Conservation (phyloP, 192 early-diverging fungal species). For the Kappamyces sp. region DNA sequence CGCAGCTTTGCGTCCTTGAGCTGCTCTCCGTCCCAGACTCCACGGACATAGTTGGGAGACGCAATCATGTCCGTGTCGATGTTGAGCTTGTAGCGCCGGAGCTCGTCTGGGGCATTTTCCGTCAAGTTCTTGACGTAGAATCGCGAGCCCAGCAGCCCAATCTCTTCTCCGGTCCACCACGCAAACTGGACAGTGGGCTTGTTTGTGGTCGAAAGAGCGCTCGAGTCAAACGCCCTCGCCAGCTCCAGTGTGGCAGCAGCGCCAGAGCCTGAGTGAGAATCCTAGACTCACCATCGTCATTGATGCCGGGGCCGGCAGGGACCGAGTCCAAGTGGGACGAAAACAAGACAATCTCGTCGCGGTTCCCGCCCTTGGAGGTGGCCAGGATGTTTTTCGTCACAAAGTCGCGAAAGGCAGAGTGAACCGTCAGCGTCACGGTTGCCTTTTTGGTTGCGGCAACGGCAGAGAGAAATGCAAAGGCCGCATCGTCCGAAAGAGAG, state of each 20-base stretch:
- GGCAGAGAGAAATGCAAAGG: conserved; percentile 13
- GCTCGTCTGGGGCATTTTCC: conserved; percentile 16
- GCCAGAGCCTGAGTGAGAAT: conserved; percentile 22
- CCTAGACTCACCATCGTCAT: conserved; percentile 29
- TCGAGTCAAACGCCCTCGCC: conserved; percentile 22
- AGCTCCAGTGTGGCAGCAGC: conserved; percentile 34
- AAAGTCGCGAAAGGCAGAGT: conserved; percentile 10
- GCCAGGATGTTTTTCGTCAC: conserved; percentile 33
- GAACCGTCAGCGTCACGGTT: conserved; percentile 14
- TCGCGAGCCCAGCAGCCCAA: conserved; percentile 33
- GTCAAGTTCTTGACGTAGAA: conserved; percentile 38
- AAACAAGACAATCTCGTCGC: conserved; percentile 27
- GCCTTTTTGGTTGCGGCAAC: conserved; percentile 12
- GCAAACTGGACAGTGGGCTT: conserved; percentile 24
- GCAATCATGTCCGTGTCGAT: conserved; percentile 42
- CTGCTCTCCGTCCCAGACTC: conserved; percentile 26
- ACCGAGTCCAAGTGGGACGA: conserved; percentile 40
- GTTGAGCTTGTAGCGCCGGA: conserved; percentile 24
- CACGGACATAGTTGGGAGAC: conserved; percentile 39
- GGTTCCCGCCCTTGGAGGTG: conserved; percentile 22
- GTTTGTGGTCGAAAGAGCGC: conserved; percentile 23
- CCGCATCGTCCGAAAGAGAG: conserved; percentile 1
- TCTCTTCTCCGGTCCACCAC: conserved; percentile 37
- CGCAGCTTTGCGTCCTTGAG: conserved; percentile 3
- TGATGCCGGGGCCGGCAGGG: conserved; percentile 39